These are phyloP conservation scores for Trichaptum fuscoviolaceum DNA, from an alignment of 768 basidiomycete species.

Conservation along the genomic window DNA sequence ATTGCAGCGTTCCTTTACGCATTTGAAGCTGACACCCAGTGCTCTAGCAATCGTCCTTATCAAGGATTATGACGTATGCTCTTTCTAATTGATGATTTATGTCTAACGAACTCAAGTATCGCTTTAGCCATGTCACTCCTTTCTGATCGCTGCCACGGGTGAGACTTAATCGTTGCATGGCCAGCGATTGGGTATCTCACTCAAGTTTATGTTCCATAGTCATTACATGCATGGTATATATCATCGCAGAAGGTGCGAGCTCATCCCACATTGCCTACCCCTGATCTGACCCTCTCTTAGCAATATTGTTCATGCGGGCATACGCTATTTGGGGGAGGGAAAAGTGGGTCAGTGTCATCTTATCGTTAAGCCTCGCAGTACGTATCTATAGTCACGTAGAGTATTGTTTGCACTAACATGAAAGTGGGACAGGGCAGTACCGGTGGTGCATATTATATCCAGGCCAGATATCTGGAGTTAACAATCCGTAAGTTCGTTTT, in stretches of 20 bases:
- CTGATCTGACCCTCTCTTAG: background rate
- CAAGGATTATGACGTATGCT: background rate
- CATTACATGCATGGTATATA: background rate
- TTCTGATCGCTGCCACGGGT: background rate
- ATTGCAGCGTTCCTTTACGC: background rate
- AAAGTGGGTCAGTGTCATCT: background rate
- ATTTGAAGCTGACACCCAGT: background rate
- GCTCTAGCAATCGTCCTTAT: background rate
- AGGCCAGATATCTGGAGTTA: background rate
- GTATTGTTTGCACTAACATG: background rate
- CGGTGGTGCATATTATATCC: background rate
- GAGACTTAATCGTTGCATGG: background rate
- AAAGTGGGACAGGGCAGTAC: background rate
- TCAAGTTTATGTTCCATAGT: background rate
- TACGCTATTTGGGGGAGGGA: conserved; percentile 3
- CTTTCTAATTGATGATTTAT: background rate
- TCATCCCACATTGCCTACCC: background rate
- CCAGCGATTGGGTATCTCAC: background rate
- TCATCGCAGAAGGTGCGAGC: background rate
- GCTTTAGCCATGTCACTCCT: background rate
- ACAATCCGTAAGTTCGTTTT: background rate
- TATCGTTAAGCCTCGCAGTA: background rate
- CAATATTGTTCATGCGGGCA: background rate
- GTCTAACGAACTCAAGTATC: background rate
- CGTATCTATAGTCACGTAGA: too few relatives aligned